These are phyloP conservation scores for Candida maesae DNA, from an alignment of 805 yeast species.

Conservation along the genomic window DNA sequence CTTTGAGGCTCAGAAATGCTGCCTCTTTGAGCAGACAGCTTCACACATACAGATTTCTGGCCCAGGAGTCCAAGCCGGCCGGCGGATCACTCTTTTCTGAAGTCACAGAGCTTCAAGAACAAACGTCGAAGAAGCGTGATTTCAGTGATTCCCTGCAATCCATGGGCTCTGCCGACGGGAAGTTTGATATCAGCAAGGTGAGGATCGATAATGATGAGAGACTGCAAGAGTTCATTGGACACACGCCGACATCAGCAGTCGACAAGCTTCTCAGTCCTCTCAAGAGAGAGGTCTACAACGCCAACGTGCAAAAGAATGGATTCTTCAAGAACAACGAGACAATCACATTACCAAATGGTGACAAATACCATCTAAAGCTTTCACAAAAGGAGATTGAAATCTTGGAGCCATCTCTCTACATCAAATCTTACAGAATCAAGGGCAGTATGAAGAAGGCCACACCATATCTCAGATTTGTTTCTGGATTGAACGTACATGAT, in stretches of 20 bases:
- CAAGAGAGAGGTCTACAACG: slow-evolving; percentile 59
- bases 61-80: slow-evolving; percentile 9
- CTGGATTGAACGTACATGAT: slow-evolving; percentile 62
- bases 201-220: slow-evolving; percentile 32
- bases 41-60: slow-evolving; percentile 4
- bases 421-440: slow-evolving; percentile 77
- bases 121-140: slow-evolving; percentile 17
- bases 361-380: slow-evolving; percentile 52
- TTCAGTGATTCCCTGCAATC: slow-evolving; percentile 26
- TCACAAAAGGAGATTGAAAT: slow-evolving; percentile 64
- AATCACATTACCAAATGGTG: slow-evolving; percentile 40
- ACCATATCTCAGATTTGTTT: slow-evolving; percentile 68
- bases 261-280: slow-evolving; percentile 62
- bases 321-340: slow-evolving; percentile 63
- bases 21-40: slow-evolving; percentile 3
- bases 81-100: slow-evolving; percentile 24
- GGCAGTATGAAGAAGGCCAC: slow-evolving; percentile 89
- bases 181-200: slow-evolving; percentile 24
- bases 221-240: slow-evolving; percentile 47
- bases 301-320: slow-evolving; percentile 55
- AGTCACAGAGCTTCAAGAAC: slow-evolving; percentile 20
- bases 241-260: slow-evolving; percentile 51
- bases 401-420: slow-evolving; percentile 83
- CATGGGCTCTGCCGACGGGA: slow-evolving; percentile 19
- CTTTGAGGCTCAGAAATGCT: slow-evolving; percentile 2